These are phyloP conservation scores for Cryptomeria japonica DNA, from an alignment of 75 land plant species.

Conservation along the genomic window DNA sequence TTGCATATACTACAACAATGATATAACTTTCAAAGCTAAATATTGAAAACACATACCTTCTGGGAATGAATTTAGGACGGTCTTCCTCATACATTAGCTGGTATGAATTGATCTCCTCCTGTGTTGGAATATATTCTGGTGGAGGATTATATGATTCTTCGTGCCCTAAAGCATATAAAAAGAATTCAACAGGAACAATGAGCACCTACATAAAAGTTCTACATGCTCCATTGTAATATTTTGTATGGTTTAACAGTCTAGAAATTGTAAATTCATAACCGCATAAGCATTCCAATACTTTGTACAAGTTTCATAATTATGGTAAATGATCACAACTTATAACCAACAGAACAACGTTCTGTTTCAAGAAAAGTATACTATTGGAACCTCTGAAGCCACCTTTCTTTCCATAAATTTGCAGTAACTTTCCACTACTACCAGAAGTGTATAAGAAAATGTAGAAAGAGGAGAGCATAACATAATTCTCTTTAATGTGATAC, in stretches of 20 bases:
- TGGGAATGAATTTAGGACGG: conserved; percentile 94
- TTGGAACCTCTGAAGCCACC: neutral
- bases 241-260: neutral
- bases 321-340: neutral
- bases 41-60: conserved; percentile 34
- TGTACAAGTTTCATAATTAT: neutral
- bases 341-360: neutral
- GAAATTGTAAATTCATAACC: neutral
- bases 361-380: neutral
- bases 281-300: neutral
- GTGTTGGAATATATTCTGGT: conserved; percentile 90
- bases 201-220: neutral
- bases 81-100: conserved; percentile 96
- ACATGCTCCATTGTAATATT: neutral
- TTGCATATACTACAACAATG: conserved; percentile 3
- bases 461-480: neutral
- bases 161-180: conserved; percentile 57
- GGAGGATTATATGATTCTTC: conserved; percentile 98
- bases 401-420: neutral
- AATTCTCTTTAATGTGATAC: neutral
- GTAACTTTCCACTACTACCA: neutral
- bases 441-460: neutral
- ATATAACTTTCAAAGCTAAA: neutral
- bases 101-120: conserved; percentile 88
- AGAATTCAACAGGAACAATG: neutral